A percentile compares a stretch with the other conserved stretches of the same genome.
These are phyloP conservation scores for Colletotrichum tropicicola DNA, from an alignment of 2,329 filamentous ascomycete genomes.

Conservation along the genomic window DNA sequence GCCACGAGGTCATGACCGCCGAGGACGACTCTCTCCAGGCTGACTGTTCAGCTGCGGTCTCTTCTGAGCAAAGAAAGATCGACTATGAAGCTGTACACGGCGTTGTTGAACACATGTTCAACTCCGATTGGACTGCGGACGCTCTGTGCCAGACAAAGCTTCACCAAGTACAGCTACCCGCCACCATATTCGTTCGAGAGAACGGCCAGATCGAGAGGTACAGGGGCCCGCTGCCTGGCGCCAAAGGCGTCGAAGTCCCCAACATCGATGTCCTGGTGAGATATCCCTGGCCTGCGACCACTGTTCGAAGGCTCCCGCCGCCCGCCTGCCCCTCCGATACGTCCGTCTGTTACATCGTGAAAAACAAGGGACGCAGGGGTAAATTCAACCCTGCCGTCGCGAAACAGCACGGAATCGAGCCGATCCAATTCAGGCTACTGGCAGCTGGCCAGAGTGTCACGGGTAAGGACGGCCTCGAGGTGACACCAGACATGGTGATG, in stretches of 20 bases:
- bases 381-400: slow-evolving; percentile 79
- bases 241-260: slow-evolving; percentile 53
- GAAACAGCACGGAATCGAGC: slow-evolving; percentile 68
- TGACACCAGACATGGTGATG: slow-evolving; percentile 90
- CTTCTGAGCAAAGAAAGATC: slow-evolving; percentile 36
- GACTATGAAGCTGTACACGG: slow-evolving; percentile 32
- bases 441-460: slow-evolving; percentile 70
- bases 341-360: slow-evolving; percentile 87
- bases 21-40: neutral
- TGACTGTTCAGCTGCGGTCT: neutral
- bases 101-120: slow-evolving; percentile 42
- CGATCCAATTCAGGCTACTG: slow-evolving; percentile 66
- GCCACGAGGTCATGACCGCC: slow-evolving; percentile 33
- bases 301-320: slow-evolving; percentile 69
- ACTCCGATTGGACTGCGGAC: slow-evolving; percentile 71
- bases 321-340: slow-evolving; percentile 70
- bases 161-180: slow-evolving; percentile 72
- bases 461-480: slow-evolving; percentile 69
- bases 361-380: slow-evolving; percentile 78
- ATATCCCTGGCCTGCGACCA: slow-evolving; percentile 80
- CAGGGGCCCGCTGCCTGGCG: slow-evolving; percentile 70
- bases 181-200: slow-evolving; percentile 73
- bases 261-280: slow-evolving; percentile 78
- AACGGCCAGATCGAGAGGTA: slow-evolving; percentile 76
- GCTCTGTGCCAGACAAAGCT: slow-evolving; percentile 73